Percentiles rank a stretch among this genome's conserved stretches.
Conservation (phyloP, 2,329 filamentous ascomycete genomes). For the Monilinia vaccinii-corymbosi region DNA sequence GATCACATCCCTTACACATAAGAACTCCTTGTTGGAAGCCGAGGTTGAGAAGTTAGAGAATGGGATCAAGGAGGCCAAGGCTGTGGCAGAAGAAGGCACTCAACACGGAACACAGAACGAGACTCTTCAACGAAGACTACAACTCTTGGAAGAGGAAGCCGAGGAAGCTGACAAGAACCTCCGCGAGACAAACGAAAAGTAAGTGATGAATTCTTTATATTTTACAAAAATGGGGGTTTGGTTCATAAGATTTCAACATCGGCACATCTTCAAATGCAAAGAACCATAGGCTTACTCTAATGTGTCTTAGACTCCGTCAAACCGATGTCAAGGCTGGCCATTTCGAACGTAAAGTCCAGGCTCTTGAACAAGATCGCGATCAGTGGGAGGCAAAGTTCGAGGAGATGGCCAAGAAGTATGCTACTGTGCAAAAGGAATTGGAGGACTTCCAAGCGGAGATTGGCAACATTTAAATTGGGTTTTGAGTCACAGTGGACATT, state of each 20-base stretch:
- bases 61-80: slow-evolving; percentile 79
- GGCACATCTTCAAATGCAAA: background rate
- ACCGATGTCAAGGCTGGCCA: slow-evolving; percentile 99
- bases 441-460: slow-evolving; percentile 87
- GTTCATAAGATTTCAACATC: slow-evolving; percentile 7
- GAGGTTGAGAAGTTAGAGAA: slow-evolving; percentile 91
- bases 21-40: slow-evolving; percentile 80
- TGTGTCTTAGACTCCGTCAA: slow-evolving; percentile 72
- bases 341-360: slow-evolving; percentile 98
- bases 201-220: slow-evolving; percentile 34
- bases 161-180: slow-evolving; percentile 94
- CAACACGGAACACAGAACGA: slow-evolving; percentile 86
- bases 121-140: slow-evolving; percentile 80
- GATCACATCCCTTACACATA: slow-evolving; percentile 92
- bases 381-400: slow-evolving; percentile 98
- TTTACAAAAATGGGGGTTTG: background rate
- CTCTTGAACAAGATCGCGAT: slow-evolving; percentile 83
- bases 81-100: slow-evolving; percentile 70
- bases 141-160: slow-evolving; percentile 95
- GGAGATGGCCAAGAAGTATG: slow-evolving; percentile 90
- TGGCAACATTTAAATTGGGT: slow-evolving; percentile 65
- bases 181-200: slow-evolving; percentile 98
- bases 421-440: slow-evolving; percentile 75
- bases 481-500: slow-evolving; percentile 8
- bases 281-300: slow-evolving; percentile 14